These are phyloP conservation scores for Amoebophrya sp. DNA, from an alignment of 169 alveolate genomes.

Conservation along the genomic window DNA sequence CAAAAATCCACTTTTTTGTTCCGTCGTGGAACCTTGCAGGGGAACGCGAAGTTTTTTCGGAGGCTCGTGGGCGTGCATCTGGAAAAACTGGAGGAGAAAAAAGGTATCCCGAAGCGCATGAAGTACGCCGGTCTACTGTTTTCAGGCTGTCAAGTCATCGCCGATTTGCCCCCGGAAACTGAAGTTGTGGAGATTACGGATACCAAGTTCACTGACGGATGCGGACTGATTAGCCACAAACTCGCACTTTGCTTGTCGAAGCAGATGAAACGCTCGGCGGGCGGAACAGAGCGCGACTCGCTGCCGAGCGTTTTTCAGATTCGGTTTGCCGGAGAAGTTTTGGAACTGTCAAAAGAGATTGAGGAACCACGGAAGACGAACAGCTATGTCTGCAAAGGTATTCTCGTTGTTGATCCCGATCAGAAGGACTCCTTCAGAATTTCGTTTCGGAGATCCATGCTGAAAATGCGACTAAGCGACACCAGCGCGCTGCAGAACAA, in stretches of 20 bases:
- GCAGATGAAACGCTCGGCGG: background rate
- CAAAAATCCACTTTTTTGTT: background rate
- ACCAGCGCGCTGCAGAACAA: background rate
- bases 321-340: background rate
- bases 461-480: background rate
- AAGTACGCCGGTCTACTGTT: background rate
- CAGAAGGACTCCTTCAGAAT: background rate
- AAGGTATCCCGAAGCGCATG: background rate
- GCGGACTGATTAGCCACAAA: background rate
- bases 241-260: too few relatives aligned
- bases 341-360: background rate
- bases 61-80: background rate
- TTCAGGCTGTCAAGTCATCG: background rate
- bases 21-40: background rate
- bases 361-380: too few relatives aligned
- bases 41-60: background rate
- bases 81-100: background rate
- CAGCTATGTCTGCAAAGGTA: background rate
- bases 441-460: background rate
- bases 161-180: background rate
- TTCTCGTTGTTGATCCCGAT: background rate
- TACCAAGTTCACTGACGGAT: background rate
- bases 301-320: background rate
- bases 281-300: background rate
- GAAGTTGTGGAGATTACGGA: background rate